Conservation (phyloP, 352 stramenopile genomes). For the Phytophthora constricta region DNA sequence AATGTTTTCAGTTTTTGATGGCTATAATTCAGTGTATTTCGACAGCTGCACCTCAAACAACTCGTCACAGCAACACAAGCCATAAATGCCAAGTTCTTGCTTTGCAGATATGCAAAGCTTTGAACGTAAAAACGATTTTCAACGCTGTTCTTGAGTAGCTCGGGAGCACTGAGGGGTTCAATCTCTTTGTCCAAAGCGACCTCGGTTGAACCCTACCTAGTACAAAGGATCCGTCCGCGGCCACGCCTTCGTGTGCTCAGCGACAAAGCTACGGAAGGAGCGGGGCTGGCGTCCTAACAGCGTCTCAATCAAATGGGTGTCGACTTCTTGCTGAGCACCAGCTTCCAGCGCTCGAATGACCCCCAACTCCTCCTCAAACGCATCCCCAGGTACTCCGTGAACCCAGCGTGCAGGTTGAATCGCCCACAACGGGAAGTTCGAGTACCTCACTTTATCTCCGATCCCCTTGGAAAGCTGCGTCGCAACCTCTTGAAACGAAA, state of each 20-base stretch:
- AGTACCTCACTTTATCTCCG: conserved; percentile 55
- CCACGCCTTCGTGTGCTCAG: conserved; percentile 52
- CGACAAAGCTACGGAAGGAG: conserved; percentile 56
- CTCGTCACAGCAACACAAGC: too few relatives aligned
- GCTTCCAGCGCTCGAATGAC: conserved; percentile 52
- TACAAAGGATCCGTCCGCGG: conserved; percentile 31
- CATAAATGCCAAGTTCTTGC: too few relatives aligned
- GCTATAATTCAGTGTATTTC: too few relatives aligned
- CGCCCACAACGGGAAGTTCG: conserved; percentile 75
- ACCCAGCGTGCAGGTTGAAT: conserved; percentile 80
- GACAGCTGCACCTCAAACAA: too few relatives aligned
- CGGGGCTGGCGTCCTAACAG: conserved; percentile 45
- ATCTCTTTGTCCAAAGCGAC: too few relatives aligned
- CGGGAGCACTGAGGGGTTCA: too few relatives aligned
- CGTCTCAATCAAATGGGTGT: conserved; percentile 38
- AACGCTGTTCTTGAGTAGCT: too few relatives aligned
- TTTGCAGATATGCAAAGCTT: too few relatives aligned
- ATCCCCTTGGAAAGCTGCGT: conserved; percentile 51
- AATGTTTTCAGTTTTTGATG: too few relatives aligned
- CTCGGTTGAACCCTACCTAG: conserved; percentile 2
- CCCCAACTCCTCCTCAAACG: conserved; percentile 61
- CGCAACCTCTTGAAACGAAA: conserved; percentile 59
- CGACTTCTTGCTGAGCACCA: conserved; percentile 45
- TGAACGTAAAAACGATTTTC: too few relatives aligned
- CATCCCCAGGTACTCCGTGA: conserved; percentile 65